Base-by-base conservation (phyloP, 441 rosid species). In the Rhodomyrtus psidioides region DNA sequence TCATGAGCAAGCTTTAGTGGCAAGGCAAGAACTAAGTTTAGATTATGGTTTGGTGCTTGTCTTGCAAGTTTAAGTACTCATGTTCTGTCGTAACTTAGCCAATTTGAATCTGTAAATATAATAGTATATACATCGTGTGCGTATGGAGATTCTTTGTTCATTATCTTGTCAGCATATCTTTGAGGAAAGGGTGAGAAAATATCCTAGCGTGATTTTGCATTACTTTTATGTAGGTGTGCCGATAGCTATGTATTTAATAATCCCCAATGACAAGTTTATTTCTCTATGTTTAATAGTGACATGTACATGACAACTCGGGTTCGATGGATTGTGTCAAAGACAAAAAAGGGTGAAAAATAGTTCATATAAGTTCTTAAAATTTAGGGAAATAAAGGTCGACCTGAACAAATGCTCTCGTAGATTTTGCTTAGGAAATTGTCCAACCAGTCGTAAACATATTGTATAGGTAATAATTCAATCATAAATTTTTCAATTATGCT, bases 391-490 rank as follows among this genome's bases (percentile, higher is more conserved):
- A 15, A 60, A 60, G 23, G 23, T 60, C 3, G 6, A 60, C 42
- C 65, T 58, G 13, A 58, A 58, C 14, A n/a, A n/a, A 55, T 19
- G 56, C 56, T 17, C 56, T 55, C 3, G 21, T 30, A 60, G 12
- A 60, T 60, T 60, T 28, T 16, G 6, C 1, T 2, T 5, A 12
- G 23, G 1, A 8, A 16, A 60, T 60, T 60, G 34, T 60, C 19
- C 4, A 60, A 28, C 7, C 10, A 28, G 4, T 60, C 9, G 3
- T 28, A 60, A 60, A 15, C 0, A 15, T 2, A 60, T 60, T 16
- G 17, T 1, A 15, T 1, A 0, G 4, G 4, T 60, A 2, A 1
- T 0, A 28, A 28, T 60, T 60, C 0, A 28, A 7, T 60, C 5
- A 28, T 4, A 60, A 60, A 60, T 3, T 28, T 16, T 28, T 17